A percentile compares a stretch with the other conserved stretches of the same genome.
Conservation (phyloP, 495 filamentous ascomycete species). For the Daldinia bambusicola region DNA sequence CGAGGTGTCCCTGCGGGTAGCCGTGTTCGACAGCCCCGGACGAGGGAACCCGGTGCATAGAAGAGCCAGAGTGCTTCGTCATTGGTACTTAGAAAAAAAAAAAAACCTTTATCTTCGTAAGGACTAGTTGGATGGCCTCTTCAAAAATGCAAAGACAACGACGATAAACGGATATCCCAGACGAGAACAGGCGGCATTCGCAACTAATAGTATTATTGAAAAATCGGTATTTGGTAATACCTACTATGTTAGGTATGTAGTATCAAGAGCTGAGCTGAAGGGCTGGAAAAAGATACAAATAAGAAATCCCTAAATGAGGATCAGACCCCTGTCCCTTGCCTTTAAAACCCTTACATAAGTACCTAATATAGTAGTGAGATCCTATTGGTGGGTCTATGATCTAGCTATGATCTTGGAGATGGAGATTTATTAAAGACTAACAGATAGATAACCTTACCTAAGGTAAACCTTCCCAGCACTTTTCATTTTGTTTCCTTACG, state of each 20-base stretch:
- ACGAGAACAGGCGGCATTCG: slow-evolving; percentile 15
- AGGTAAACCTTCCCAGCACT: neutral
- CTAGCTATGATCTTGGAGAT: slow-evolving; percentile 34
- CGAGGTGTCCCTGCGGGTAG: slow-evolving; percentile 74
- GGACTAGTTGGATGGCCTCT: slow-evolving; percentile 3
- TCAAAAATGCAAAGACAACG: neutral
- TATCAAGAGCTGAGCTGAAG: neutral
- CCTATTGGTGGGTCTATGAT: slow-evolving; percentile 36
- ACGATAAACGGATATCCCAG: neutral
- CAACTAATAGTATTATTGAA: slow-evolving; percentile 6
- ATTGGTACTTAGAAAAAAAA: slow-evolving; percentile 24
- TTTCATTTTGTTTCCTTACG: neutral
- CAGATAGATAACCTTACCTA: too few species aligned
- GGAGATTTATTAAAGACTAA: neutral
- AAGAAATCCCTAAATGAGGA: neutral
- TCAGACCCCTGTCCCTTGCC: slow-evolving; percentile 21
- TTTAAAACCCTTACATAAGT: slow-evolving; percentile 24
- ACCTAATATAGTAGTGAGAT: slow-evolving; percentile 3
- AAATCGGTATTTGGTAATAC: neutral
- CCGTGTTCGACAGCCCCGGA: slow-evolving; percentile 56
- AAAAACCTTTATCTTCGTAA: slow-evolving; percentile 11
- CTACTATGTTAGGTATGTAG: too few species aligned
- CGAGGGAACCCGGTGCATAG: slow-evolving; percentile 47
- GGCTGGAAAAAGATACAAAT: slow-evolving; percentile 12
- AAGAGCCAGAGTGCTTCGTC: slow-evolving; percentile 36